Conservation (phyloP, 495 filamentous ascomycete genomes). For the Trichoderma orchidacearum region DNA sequence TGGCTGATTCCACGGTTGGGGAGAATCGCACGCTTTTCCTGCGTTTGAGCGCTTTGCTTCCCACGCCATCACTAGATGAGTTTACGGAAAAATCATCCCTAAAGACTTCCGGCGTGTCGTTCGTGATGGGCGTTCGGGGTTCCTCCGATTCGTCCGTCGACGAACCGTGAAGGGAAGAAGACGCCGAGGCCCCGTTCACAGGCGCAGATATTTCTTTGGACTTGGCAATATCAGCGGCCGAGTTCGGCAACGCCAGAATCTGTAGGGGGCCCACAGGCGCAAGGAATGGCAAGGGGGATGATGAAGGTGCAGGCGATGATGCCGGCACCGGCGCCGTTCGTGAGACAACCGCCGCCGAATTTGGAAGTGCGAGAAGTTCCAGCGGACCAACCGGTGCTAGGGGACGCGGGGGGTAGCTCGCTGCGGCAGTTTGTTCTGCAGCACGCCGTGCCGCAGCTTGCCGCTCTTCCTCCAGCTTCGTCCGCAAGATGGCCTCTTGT, state of each 20-base stretch:
- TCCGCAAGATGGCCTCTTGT: slow-evolving; percentile 62
- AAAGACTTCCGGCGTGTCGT: not conserved
- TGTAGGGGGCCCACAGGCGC: slow-evolving; percentile 18
- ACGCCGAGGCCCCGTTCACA: not conserved
- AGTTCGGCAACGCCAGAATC: slow-evolving; percentile 18
- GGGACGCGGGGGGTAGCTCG: not conserved
- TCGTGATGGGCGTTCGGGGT: not conserved
- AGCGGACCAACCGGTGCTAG: slow-evolving; percentile 14
- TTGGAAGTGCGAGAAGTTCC: slow-evolving; percentile 15
- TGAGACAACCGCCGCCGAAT: slow-evolving; percentile 5
- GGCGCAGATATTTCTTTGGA: not conserved
- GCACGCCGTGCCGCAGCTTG: slow-evolving; percentile 5
- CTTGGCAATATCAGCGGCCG: slow-evolving; percentile 6
- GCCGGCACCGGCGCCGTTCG: not conserved
- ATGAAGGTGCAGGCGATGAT: not conserved
- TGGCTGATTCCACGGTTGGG: slow-evolving; percentile 42
- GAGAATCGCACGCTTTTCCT: slow-evolving; percentile 54
- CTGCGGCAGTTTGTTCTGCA: not conserved
- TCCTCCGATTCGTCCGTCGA: not conserved
- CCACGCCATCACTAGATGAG: not conserved
- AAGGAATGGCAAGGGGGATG: slow-evolving; percentile 6
- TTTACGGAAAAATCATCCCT: not conserved
- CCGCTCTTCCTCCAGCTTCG: slow-evolving; percentile 47
- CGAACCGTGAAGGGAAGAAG: not conserved
- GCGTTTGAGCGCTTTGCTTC: slow-evolving; percentile 14